Conservation (phyloP, 1,139 yeast species). For the Scheffersomyces cryptocercus region DNA sequence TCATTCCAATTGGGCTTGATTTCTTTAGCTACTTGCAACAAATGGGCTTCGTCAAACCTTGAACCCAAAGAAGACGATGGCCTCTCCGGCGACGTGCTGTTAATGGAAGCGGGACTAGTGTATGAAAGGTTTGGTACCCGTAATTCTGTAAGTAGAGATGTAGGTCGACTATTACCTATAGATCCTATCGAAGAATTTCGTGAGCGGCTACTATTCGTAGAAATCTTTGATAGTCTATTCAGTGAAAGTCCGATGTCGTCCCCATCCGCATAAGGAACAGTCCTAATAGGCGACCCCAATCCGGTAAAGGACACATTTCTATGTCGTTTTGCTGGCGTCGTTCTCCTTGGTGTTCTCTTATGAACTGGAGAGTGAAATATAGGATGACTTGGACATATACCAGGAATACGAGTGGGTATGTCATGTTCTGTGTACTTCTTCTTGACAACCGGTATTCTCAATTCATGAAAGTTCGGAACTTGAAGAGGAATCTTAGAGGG, state of each 20-base stretch:
- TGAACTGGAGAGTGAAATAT: conserved; percentile 30
- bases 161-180: not conserved
- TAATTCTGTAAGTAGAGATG: not conserved
- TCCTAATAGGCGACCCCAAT: no score
- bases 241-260: no score
- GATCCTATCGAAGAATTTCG: conserved; percentile 1
- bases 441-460: conserved; percentile 25
- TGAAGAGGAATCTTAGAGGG: conserved; percentile 31
- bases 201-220: not conserved
- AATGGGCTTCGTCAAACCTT: conserved; percentile 34
- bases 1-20: conserved; percentile 31
- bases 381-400: conserved; percentile 32
- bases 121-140: conserved; percentile 1
- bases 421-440: conserved; percentile 15
- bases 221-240: no score
- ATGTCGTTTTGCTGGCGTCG: no score
- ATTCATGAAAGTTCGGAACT: conserved; percentile 20
- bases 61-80: conserved; percentile 38
- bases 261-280: no score
- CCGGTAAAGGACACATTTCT: no score
- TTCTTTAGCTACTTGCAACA: conserved; percentile 26
- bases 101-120: conserved; percentile 10
- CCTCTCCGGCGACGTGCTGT: conserved; percentile 36
- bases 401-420: conserved; percentile 26
- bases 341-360: not conserved